phyloP scores from a whole-genome alignment of 176 grass and related monocot genomes.

The Thalia dealbata region DNA sequence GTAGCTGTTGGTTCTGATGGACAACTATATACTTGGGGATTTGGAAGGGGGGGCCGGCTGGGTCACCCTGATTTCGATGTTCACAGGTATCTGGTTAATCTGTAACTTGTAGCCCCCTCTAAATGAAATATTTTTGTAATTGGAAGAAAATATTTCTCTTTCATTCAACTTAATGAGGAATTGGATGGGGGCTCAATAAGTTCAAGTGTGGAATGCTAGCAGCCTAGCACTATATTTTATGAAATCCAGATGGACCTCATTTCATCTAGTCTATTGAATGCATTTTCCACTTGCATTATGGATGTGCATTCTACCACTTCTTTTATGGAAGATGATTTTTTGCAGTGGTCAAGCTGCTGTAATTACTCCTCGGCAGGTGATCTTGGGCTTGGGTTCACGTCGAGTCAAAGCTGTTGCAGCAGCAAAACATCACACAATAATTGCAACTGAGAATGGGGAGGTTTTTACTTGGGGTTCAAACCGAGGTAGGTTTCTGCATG shows the following conservation, averaged over 20 bases:
- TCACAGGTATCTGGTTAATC: constrained; percentile 47
- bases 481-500: constrained; percentile 47
- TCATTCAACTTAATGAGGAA: no score
- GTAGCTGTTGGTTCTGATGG: constrained; percentile 83
- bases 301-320: background rate
- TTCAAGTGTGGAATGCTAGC: no score
- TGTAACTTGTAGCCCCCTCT: background rate
- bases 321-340: constrained; percentile 10
- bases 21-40: constrained; percentile 98
- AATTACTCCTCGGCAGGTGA: constrained; percentile 90
- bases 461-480: constrained; percentile 99
- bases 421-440: constrained; percentile 97
- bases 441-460: constrained; percentile 78
- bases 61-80: constrained; percentile 86
- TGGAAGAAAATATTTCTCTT: no score
- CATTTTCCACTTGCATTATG: no score
- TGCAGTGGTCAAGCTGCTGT: constrained; percentile 96
- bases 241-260: no score
- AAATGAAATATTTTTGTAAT: background rate
- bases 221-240: no score
- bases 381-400: constrained; percentile 55
- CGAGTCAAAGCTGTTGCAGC: constrained; percentile 65
- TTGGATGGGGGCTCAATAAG: no score
- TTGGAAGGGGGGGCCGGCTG: constrained; percentile 88
- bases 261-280: no score